Conservation (phyloP, 2,329 filamentous ascomycete genomes). For the Colletotrichum liaoningense region DNA sequence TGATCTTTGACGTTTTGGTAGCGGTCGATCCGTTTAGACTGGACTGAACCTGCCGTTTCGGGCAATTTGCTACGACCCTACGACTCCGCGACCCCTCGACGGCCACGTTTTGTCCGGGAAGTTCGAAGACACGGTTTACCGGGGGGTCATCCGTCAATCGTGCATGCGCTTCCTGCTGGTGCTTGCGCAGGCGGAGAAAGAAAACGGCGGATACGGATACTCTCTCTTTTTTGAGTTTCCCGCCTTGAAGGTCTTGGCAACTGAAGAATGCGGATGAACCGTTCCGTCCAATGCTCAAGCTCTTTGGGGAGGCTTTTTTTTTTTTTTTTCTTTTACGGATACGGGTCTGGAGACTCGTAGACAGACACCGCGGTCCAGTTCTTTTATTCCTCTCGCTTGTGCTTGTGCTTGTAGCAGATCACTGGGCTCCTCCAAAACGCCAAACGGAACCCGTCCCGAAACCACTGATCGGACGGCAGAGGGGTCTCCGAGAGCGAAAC, state of each 20-base stretch:
- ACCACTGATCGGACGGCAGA: slow-evolving; percentile 18
- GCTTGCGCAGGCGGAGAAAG: background rate
- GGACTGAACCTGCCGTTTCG: background rate
- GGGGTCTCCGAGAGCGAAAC: slow-evolving; percentile 5
- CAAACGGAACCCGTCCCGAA: background rate
- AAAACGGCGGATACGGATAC: background rate
- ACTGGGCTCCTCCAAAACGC: background rate
- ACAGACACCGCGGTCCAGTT: background rate
- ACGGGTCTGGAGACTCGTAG: background rate
- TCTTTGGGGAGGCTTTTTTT: no score
- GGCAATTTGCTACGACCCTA: background rate
- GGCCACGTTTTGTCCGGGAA: background rate
- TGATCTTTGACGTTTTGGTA: background rate
- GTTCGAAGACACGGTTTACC: background rate
- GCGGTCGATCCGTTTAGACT: background rate
- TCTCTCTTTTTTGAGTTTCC: background rate
- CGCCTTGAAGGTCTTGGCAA: background rate
- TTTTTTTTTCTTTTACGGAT: no score
- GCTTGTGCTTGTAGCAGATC: background rate
- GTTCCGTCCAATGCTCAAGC: slow-evolving; percentile 7
- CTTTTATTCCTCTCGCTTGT: background rate
- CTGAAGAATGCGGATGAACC: slow-evolving; percentile 6
- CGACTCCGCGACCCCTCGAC: background rate
- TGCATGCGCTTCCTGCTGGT: background rate
- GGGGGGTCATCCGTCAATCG: background rate